These are phyloP conservation scores for Fraxinus cuspidata DNA, from an alignment of 257 asterid species.

Conservation along the genomic window DNA sequence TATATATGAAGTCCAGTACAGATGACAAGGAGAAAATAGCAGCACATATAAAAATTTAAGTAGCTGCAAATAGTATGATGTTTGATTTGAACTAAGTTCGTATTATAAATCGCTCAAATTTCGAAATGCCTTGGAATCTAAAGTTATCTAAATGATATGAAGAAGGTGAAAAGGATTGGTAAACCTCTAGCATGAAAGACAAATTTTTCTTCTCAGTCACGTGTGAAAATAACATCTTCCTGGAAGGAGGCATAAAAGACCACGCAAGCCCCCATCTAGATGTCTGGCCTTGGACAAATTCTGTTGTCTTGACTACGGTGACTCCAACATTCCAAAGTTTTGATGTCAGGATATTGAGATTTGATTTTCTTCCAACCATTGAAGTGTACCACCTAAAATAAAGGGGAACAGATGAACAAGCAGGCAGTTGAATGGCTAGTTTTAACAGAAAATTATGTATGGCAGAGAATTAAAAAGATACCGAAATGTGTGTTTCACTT, in stretches of 20 bases:
- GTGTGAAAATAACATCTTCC: constrained; percentile 40
- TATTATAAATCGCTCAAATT: background rate
- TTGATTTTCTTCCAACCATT: constrained; percentile 88
- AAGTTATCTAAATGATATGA: background rate
- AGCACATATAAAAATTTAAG: background rate
- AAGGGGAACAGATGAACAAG: background rate
- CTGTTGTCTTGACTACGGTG: constrained; percentile 86
- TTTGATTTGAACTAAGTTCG: background rate
- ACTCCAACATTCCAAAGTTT: constrained; percentile 79
- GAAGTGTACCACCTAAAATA: constrained; percentile 91
- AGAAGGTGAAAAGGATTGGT: background rate
- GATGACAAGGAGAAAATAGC: background rate
- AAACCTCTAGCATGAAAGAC: constrained; percentile 85
- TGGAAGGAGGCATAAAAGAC: constrained; percentile 73
- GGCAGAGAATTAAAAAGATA: constrained; percentile 24
- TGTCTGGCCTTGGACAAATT: constrained; percentile 93
- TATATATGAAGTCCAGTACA: background rate
- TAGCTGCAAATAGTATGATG: background rate
- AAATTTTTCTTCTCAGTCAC: constrained; percentile 52
- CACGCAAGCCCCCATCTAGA: constrained; percentile 98
- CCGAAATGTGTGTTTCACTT: constrained; percentile 69
- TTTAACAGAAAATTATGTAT: background rate
- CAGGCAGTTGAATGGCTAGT: background rate
- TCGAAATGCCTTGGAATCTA: background rate
- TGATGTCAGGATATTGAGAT: constrained; percentile 67